phyloP scores from a whole-genome alignment of 768 basidiomycete species.

The Leucocoprinus leucothites region DNA sequence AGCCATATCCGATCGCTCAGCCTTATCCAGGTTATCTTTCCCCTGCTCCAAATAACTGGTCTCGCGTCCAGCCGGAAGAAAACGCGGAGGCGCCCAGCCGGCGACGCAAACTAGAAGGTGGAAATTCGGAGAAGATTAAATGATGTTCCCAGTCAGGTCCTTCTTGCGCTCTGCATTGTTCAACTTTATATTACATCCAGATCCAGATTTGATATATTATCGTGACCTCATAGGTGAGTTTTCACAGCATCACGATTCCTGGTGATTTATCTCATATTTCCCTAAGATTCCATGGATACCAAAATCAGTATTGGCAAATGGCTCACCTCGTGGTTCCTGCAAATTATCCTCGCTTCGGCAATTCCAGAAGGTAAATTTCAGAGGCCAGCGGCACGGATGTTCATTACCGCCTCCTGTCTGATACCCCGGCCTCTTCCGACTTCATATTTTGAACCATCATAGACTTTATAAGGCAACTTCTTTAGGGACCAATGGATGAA shows the following conservation, averaged over 20 bases:
- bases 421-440: slow-evolving; percentile 10
- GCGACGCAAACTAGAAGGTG: slow-evolving; percentile 55
- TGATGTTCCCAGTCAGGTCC: slow-evolving; percentile 24
- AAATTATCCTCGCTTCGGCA: neutral
- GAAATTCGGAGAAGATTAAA: slow-evolving; percentile 52
- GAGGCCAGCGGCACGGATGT: neutral
- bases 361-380: neutral
- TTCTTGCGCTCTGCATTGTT: neutral
- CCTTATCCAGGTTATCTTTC: slow-evolving; percentile 47
- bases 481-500: neutral
- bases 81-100: slow-evolving; percentile 45
- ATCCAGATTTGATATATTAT: slow-evolving; percentile 6
- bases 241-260: neutral
- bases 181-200: slow-evolving; percentile 6
- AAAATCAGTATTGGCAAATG: neutral
- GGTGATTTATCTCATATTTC: neutral
- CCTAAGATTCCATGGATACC: neutral
- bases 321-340: neutral
- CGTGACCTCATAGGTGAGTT: neutral
- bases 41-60: slow-evolving; percentile 46
- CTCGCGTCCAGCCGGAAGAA: slow-evolving; percentile 36
- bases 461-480: slow-evolving; percentile 1
- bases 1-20: slow-evolving; percentile 39
- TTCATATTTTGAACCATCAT: slow-evolving; percentile 1
- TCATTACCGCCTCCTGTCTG: slow-evolving; percentile 8